Percentiles rank a stretch among this genome's conserved stretches.
Evolutionary conservation across 192 early-diverging fungal species (phyloP).

Genomic region (Phycomyces nitens): DNA sequence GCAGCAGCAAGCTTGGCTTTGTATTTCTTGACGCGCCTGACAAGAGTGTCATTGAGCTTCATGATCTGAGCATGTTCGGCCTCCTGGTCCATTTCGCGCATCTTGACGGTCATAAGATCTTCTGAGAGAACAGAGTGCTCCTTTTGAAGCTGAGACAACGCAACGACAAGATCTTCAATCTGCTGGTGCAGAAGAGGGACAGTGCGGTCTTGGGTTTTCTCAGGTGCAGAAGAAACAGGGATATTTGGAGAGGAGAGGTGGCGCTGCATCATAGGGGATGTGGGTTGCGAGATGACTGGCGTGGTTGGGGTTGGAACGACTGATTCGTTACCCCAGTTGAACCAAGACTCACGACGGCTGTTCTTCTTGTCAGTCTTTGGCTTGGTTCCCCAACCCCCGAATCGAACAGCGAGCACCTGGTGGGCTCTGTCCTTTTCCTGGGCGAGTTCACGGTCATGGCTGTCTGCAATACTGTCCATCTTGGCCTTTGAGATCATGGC

Average conservation of each 20-base stretch:
- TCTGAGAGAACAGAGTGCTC: slow-evolving; percentile 67
- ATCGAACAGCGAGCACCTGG: slow-evolving; percentile 45
- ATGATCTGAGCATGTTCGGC: slow-evolving; percentile 51
- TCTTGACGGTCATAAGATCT: slow-evolving; percentile 50
- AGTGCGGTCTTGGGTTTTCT: slow-evolving; percentile 1
- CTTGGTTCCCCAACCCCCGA: slow-evolving; percentile 30
- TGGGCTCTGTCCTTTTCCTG: slow-evolving; percentile 51
- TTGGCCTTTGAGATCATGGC: slow-evolving; percentile 65
- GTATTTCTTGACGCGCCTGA: slow-evolving; percentile 45
- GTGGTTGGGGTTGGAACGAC: not conserved
- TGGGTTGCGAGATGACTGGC: not conserved
- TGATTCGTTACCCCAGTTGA: slow-evolving; percentile 18
- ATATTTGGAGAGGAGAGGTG: slow-evolving; percentile 24
- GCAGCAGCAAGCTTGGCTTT: slow-evolving; percentile 31
- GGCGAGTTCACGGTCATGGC: slow-evolving; percentile 49
- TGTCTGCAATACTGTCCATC: slow-evolving; percentile 65
- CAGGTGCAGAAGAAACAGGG: not conserved
- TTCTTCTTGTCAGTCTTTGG: slow-evolving; percentile 15
- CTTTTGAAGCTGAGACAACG: slow-evolving; percentile 63
- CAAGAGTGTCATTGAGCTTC: slow-evolving; percentile 37
- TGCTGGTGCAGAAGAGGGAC: slow-evolving; percentile 45
- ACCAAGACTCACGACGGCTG: slow-evolving; percentile 24
- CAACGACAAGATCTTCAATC: slow-evolving; percentile 61
- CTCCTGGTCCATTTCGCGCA: slow-evolving; percentile 44
- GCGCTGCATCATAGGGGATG: slow-evolving; percentile 6